Evolutionary conservation across 345 rosid species (phyloP).

Genomic region (Citrus unshiu): DNA sequence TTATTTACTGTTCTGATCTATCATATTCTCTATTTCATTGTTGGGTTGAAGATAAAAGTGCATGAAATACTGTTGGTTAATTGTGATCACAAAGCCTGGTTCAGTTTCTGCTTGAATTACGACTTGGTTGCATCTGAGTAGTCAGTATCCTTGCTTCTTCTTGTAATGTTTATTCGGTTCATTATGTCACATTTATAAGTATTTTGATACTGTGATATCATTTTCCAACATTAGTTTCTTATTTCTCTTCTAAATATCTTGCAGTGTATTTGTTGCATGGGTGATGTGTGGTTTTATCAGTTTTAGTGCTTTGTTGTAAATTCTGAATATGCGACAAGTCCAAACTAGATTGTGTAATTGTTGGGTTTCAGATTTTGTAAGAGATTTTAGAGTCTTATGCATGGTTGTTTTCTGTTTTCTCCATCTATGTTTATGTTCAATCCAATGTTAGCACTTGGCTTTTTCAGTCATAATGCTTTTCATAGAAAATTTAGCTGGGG

Average conservation of each 20-base stretch:
- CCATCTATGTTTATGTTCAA: not conserved
- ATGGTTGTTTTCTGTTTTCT: not conserved
- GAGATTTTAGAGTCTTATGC: not conserved
- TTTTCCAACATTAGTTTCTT: not conserved
- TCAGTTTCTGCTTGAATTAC: not conserved
- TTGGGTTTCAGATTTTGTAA: not conserved
- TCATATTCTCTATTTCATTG: not conserved
- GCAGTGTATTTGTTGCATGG: not conserved
- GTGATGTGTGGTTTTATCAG: not conserved
- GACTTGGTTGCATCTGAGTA: not conserved
- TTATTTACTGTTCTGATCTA: not conserved
- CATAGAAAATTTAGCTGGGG: not conserved
- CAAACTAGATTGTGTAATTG: not conserved
- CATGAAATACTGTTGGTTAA: not conserved
- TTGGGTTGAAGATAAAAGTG: not conserved
- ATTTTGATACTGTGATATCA: not conserved
- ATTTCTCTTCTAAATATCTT: not conserved
- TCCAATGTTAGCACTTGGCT: not conserved
- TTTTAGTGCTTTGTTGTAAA: not conserved
- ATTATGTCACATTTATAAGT: not conserved
- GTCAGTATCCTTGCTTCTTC: not conserved
- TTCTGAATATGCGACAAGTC: not conserved
- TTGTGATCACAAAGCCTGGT: not conserved
- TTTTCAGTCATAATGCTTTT: not conserved
- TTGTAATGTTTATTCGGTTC: not conserved